Base-by-base conservation (phyloP, 768 basidiomycete genomes). In the Tricholoma bakamatsutake region DNA sequence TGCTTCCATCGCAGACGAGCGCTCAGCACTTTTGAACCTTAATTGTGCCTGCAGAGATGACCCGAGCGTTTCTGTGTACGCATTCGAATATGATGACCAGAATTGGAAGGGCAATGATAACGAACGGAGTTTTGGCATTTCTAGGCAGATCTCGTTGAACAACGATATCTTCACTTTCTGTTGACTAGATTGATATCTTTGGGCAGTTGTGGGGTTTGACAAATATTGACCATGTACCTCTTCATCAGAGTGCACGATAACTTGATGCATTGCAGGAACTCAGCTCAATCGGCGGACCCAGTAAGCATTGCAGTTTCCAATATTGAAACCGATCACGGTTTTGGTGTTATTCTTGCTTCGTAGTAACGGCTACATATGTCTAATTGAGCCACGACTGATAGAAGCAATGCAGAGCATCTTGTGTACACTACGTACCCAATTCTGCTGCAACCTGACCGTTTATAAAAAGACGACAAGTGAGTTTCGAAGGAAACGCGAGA, bases 21-120 rank as follows among this genome's bases (percentile, higher is more conserved):
- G 59, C 15, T 66, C 61, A 15, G 75, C 74, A 1, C 56, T 75
- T 9, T 50, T 61, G 8, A 72, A 64, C 28, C 60, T 74, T n/a
- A 74, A 73, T 59, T 74, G 73, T 53, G 73, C 71, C 5, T 61
- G 60, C 45, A 57, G 63, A 8, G 62, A 66, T 49, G 71, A 71
- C 51, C 63, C 57, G 12, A 66, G 66, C 30, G 64, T 73, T 17
- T 63, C 67, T 2, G 63, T 72, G 4, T 74, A 66, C 52, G 69
- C 71, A 0, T 75, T 75, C 56, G 74, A 75, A 54, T 71, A 69
- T 28, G 72, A 73, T 43, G 71, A 74, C 57, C 69, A 73, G 56
- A 35, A 47, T 21, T 75, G 74, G 74, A 73, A 75, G 51, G 60
- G 51, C 1, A 68, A 71, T 43, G 71, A 68, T 42, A 71, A 69